Evolutionary conservation across 345 rosid species (phyloP), one percentile per base, ranked within the genome.

Genomic region (Capsella bursapastoris): DNA sequence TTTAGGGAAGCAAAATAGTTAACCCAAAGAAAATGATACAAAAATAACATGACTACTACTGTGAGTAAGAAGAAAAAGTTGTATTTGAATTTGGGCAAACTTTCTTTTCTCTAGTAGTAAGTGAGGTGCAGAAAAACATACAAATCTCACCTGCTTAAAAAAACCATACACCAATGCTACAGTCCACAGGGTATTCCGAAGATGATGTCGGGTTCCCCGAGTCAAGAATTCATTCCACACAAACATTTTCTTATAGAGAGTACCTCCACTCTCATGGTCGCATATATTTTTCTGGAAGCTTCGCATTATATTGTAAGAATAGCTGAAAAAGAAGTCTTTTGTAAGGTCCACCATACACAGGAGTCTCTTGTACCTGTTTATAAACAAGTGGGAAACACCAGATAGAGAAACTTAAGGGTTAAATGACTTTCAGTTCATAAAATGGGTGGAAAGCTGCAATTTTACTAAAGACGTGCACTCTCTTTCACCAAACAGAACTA

Each of bases 151-250:
- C 97, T 96, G 99, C 80, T 88, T 89, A 81, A 96, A 96, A 81
- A 86, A 96, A 55, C 99, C 99, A 82, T 96, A 83, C 38, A 96
- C 99, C 83, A 96, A 77, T 59, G 99, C 95, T 67, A 96, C 97
- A 6, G 99, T 96, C 99, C 99, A 96, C 25, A 86, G 51, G 18
- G 97, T 96, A 76, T 90, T 92, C 72, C 81, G 90, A 75, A 96
- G 98, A 77, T 87, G 96, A 74, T 85, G 86, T 69, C 98, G 90
- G 62, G 92, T 85, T 38, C 86, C 99, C 80, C 88, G 89, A 45
- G 99, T 92, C 85, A 96, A 78, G 81, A 90, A 96, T 81, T 90
- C 98, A 71, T 92, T 96, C 99, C 99, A 96, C 57, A 96, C 99
- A 62, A 96, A 96, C 98, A 96, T 96, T 68, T 96, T 92, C 61